Evolutionary conservation across 257 asterid genomes (phyloP).

Genomic region (Penstemon newberryi): DNA sequence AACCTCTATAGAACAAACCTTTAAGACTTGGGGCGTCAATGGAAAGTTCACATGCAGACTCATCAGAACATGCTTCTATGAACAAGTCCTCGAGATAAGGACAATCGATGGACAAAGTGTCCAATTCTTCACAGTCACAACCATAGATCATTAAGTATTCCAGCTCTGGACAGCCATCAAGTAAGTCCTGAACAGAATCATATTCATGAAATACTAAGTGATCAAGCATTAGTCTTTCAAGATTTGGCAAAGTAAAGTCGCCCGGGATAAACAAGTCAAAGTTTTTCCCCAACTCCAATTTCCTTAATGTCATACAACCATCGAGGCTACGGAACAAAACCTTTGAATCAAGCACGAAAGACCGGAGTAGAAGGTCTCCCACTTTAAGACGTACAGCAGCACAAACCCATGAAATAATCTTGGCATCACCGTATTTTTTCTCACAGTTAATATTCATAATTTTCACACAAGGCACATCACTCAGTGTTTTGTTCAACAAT

Average conservation of each 20-base stretch:
- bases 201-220: neutral
- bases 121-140: neutral
- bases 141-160: neutral
- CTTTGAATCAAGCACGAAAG: neutral
- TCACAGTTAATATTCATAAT: neutral
- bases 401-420: slow-evolving; percentile 6
- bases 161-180: neutral
- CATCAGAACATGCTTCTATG: neutral
- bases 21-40: slow-evolving; percentile 5
- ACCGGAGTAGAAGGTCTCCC: neutral
- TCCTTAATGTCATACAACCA: neutral
- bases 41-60: neutral
- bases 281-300: neutral
- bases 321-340: neutral
- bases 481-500: too few relatives aligned
- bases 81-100: neutral
- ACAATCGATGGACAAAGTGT: neutral
- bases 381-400: neutral
- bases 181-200: neutral
- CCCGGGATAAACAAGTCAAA: neutral
- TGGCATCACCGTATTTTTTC: neutral
- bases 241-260: neutral
- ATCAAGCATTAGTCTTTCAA: neutral
- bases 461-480: too few relatives aligned
- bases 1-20: neutral